phyloP scores from a whole-genome alignment of 805 yeast species.

The Saccharomycopsis javanensis region DNA sequence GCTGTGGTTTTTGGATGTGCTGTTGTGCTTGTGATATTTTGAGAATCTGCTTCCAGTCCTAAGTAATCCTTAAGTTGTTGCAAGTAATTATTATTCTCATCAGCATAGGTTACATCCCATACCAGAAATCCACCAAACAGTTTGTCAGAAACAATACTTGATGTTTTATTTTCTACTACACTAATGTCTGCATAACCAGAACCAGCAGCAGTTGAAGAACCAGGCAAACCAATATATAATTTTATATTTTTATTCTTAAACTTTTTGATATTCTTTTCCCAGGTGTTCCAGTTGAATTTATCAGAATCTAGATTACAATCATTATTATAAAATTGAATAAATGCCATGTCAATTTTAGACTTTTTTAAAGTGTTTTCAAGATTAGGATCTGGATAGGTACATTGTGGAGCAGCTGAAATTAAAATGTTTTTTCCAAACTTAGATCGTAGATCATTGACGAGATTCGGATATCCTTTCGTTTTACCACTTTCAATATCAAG shows the following conservation, averaged over 20 bases:
- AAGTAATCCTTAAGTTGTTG: neutral
- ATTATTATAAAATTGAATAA: constrained; percentile 86
- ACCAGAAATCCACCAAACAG: constrained; percentile 17
- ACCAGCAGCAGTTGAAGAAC: constrained; percentile 20
- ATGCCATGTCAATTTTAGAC: constrained; percentile 67
- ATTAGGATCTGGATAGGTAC: constrained; percentile 73
- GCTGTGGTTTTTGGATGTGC: constrained; percentile 4
- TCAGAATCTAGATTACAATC: constrained; percentile 42
- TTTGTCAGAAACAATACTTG: neutral
- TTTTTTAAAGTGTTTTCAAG: constrained; percentile 49
- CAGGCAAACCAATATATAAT: constrained; percentile 44
- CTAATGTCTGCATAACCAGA: constrained; percentile 20
- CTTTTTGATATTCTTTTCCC: constrained; percentile 54
- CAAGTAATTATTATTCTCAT: constrained; percentile 23
- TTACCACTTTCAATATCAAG: constrained; percentile 63
- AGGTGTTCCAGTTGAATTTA: constrained; percentile 58
- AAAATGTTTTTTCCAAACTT: constrained; percentile 41
- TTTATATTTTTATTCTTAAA: constrained; percentile 64
- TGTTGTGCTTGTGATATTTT: constrained; percentile 14
- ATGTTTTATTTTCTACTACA: constrained; percentile 24
- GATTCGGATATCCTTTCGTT: constrained; percentile 55
- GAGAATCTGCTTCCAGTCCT: neutral
- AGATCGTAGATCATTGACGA: constrained; percentile 33
- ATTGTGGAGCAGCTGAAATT: constrained; percentile 87
- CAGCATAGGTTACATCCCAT: constrained; percentile 24